Evolutionary conservation across 2,329 filamentous ascomycete genomes (phyloP).

Genomic region (Saccharata proteae): DNA sequence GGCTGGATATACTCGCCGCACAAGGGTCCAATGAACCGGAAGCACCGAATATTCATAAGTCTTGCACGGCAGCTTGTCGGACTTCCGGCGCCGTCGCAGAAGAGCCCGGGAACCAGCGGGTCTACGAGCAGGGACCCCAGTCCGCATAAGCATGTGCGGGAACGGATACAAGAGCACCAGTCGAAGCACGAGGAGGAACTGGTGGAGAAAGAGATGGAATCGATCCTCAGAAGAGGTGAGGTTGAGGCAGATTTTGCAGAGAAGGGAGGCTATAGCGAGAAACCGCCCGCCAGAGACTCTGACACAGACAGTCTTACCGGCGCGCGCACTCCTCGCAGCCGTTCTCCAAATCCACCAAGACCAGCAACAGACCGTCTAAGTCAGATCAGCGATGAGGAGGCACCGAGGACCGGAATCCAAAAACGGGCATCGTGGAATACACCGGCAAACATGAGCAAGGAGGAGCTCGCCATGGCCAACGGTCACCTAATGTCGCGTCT

Average conservation of each 20-base stretch:
- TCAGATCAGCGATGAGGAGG: conserved; percentile 15
- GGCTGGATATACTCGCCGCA: conserved; percentile 92
- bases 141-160: conserved; percentile 24
- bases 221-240: conserved; percentile 61
- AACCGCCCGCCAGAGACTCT: conserved; percentile 36
- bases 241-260: conserved; percentile 59
- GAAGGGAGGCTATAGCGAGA: conserved; percentile 63
- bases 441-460: conserved; percentile 54
- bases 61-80: conserved; percentile 81
- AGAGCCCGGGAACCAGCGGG: conserved; percentile 21
- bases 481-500: conserved; percentile 77
- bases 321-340: conserved; percentile 17
- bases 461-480: conserved; percentile 70
- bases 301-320: conserved; percentile 28
- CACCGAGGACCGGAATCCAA: conserved; percentile 24
- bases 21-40: conserved; percentile 69
- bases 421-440: conserved; percentile 39
- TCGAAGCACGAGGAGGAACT: conserved; percentile 47
- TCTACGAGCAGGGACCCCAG: conserved; percentile 34
- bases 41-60: conserved; percentile 76
- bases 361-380: no score
- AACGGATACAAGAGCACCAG: conserved; percentile 36
- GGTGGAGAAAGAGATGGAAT: conserved; percentile 62
- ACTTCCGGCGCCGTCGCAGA: conserved; percentile 54
- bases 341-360: conserved; percentile 9